phyloP scores from a whole-genome alignment of 257 asterid species.

The Petunia axillaris region DNA sequence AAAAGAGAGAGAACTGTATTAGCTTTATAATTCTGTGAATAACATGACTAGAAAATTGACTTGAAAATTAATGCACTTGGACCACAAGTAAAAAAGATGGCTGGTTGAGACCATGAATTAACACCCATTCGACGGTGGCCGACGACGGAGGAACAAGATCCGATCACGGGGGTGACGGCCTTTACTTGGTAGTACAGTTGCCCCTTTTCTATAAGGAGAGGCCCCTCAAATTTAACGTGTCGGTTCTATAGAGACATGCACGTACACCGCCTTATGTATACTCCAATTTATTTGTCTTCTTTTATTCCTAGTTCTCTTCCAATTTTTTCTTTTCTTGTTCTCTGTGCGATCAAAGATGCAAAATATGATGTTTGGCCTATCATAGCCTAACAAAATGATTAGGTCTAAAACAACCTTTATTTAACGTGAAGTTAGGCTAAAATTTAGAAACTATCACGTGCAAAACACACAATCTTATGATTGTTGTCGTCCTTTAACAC shows the following conservation, averaged over 20 bases:
- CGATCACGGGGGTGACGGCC: conserved; percentile 35
- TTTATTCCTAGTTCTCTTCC: neutral
- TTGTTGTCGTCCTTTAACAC: too few species aligned
- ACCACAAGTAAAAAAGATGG: neutral
- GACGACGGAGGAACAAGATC: conserved; percentile 29
- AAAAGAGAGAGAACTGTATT: too few species aligned
- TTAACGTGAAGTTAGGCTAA: too few species aligned
- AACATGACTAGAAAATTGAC: too few species aligned
- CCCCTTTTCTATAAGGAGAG: neutral
- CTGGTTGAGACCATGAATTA: neutral
- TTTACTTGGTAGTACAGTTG: conserved; percentile 29
- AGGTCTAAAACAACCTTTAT: conserved; percentile 22
- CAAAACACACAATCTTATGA: too few species aligned
- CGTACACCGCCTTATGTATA: conserved; percentile 26
- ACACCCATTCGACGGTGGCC: neutral
- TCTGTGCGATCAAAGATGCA: conserved; percentile 22
- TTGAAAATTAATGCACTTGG: neutral
- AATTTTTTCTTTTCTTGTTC: conserved; percentile 16
- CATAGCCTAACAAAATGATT: conserved; percentile 25
- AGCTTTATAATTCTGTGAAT: too few species aligned
- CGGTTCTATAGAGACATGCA: conserved; percentile 44
- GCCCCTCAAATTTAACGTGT: conserved; percentile 31
- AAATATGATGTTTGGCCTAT: conserved; percentile 29
- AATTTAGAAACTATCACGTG: too few species aligned
- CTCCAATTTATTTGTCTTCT: neutral